Conservation (phyloP, 139 green algal genomes). For the Tetraselmis striata region DNA sequence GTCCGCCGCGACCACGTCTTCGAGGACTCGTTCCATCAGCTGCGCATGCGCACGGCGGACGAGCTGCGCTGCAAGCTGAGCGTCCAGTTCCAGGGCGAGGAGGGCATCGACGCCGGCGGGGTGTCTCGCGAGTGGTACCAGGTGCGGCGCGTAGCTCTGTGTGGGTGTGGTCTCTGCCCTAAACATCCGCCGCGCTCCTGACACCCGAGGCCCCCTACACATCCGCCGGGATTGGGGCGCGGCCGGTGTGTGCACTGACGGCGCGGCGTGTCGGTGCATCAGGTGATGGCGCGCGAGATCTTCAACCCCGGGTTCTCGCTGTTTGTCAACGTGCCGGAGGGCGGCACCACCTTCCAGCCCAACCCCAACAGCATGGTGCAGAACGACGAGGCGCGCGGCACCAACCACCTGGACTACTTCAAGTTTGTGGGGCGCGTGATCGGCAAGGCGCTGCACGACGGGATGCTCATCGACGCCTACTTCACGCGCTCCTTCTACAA, state of each 20-base stretch:
- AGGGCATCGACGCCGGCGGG: conserved; percentile 95
- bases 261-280: conserved; percentile 14
- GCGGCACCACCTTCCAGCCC: conserved; percentile 91
- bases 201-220: too few species aligned
- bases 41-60: conserved; percentile 66
- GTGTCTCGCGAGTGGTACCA: conserved; percentile 93
- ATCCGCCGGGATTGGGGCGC: too few species aligned
- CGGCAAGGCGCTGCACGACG: conserved; percentile 84
- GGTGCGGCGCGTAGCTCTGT: conserved; percentile 13
- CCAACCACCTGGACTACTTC: conserved; percentile 95
- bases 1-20: conserved; percentile 86
- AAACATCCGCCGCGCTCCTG: too few species aligned
- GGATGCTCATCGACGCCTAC: conserved; percentile 86
- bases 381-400: conserved; percentile 65
- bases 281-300: conserved; percentile 90
- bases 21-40: conserved; percentile 96
- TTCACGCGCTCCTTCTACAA: conserved; percentile 99
- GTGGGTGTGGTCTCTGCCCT: background rate
- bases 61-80: conserved; percentile 72
- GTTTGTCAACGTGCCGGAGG: conserved; percentile 77
- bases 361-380: conserved; percentile 89
- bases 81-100: conserved; percentile 86
- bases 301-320: conserved; percentile 91
- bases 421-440: conserved; percentile 47
- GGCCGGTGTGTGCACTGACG: too few species aligned